Percentiles rank a stretch among this genome's conserved stretches.
These are phyloP conservation scores for Mycena sp. DNA, from an alignment of 1,284 basidiomycete species.

Conservation along the genomic window DNA sequence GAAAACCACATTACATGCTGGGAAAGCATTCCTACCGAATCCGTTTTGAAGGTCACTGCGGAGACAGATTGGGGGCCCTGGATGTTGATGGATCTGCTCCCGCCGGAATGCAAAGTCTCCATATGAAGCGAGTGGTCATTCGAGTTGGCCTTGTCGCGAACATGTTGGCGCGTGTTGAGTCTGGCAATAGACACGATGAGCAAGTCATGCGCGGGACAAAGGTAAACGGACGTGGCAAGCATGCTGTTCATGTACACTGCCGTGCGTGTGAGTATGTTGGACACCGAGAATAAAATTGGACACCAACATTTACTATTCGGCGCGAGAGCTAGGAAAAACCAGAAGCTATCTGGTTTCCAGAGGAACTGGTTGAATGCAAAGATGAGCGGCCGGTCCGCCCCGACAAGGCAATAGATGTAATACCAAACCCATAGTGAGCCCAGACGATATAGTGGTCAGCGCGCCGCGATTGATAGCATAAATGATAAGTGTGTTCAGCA, in stretches of 20 bases:
- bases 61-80: too few species aligned
- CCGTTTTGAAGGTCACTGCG: too few species aligned
- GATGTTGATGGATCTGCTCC: too few species aligned
- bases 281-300: not conserved
- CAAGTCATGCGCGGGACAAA: too few species aligned
- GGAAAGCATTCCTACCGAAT: too few species aligned
- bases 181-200: not conserved
- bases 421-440: slow-evolving; percentile 23
- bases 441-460: slow-evolving; percentile 24
- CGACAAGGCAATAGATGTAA: not conserved
- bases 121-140: not conserved
- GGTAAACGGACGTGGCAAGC: slow-evolving; percentile 29
- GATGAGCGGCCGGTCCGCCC: not conserved
- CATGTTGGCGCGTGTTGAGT: slow-evolving; percentile 22
- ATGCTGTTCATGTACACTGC: slow-evolving; percentile 36
- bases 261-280: not conserved
- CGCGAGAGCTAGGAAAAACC: slow-evolving; percentile 29
- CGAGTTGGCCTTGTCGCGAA: not conserved
- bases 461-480: slow-evolving; percentile 33
- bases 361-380: slow-evolving; percentile 23
- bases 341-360: slow-evolving; percentile 26
- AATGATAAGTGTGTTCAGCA: slow-evolving; percentile 31
- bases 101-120: too few species aligned
- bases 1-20: too few species aligned
- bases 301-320: slow-evolving; percentile 31